phyloP scores from a whole-genome alignment of 306 rosid genomes.

The Lithocarpus polystachyus region DNA sequence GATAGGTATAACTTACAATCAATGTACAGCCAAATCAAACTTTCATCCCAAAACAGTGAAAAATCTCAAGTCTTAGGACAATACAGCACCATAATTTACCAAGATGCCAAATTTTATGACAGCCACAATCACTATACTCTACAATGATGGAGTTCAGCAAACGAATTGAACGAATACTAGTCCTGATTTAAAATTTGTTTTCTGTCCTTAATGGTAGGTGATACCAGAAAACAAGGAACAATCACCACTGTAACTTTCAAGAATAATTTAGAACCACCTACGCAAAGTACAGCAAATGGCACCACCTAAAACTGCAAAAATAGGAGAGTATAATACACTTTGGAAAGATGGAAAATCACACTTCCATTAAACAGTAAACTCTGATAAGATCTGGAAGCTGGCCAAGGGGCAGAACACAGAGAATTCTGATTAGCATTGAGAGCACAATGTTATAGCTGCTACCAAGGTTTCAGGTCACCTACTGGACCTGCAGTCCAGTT shows the following conservation, averaged over 20 bases:
- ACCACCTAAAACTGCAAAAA: background rate
- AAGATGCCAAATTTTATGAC: background rate
- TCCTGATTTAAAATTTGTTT: background rate
- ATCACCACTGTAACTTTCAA: background rate
- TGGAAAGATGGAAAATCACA: background rate
- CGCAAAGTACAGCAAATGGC: background rate
- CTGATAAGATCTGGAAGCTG: constrained; percentile 26
- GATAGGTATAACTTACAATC: background rate
- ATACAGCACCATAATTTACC: background rate
- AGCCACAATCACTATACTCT: background rate
- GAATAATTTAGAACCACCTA: background rate
- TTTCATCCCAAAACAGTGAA: background rate
- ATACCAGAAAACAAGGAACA: background rate
- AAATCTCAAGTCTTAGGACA: background rate
- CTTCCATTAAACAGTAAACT: constrained; percentile 28
- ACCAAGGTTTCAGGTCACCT: constrained; percentile 88
- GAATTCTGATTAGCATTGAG: constrained; percentile 23
- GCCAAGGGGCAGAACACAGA: constrained; percentile 8
- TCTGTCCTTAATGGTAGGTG: background rate
- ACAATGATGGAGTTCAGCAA: background rate
- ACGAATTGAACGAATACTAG: background rate
- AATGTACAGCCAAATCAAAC: background rate
- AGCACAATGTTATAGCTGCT: constrained; percentile 19
- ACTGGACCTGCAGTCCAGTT: constrained; percentile 98
- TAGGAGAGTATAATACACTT: background rate